These are phyloP conservation scores for Amanita jacksonii DNA, from an alignment of 768 basidiomycete genomes.

Conservation along the genomic window DNA sequence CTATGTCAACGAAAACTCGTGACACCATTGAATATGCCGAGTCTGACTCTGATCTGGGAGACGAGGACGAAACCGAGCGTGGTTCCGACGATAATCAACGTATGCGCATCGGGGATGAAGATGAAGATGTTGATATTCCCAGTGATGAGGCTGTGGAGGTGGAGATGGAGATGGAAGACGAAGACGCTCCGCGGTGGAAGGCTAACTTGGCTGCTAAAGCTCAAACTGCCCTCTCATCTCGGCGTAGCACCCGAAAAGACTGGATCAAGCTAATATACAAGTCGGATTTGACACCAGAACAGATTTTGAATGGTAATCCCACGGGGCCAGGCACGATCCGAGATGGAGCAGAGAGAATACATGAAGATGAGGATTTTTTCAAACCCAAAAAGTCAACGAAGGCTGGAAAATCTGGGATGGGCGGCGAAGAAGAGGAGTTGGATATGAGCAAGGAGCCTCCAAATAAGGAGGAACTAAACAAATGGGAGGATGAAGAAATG, in stretches of 20 bases:
- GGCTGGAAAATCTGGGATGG: no score
- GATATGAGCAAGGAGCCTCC: conserved; percentile 64
- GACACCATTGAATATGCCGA: conserved; percentile 60
- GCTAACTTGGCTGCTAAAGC: conserved; percentile 40
- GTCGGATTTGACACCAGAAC: conserved; percentile 53
- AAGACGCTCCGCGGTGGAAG: conserved; percentile 67
- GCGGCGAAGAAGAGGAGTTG: conserved; percentile 38
- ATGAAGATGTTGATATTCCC: conserved; percentile 32
- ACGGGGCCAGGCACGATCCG: conserved; percentile 21
- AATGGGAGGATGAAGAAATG: conserved; percentile 81
- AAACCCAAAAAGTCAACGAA: conserved; percentile 33
- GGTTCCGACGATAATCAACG: conserved; percentile 14
- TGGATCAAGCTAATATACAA: conserved; percentile 85
- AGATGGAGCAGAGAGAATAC: conserved; percentile 18
- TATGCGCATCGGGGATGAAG: conserved; percentile 40
- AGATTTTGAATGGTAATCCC: conserved; percentile 35
- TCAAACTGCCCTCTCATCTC: conserved; percentile 32
- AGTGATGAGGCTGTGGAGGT: conserved; percentile 36
- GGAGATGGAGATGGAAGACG: conserved; percentile 27
- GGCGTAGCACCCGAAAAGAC: conserved; percentile 41
- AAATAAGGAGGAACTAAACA: conserved; percentile 41
- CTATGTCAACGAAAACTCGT: conserved; percentile 21
- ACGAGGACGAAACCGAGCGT: conserved; percentile 28
- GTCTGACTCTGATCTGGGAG: conserved; percentile 66
- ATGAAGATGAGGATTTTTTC: conserved; percentile 69